These are phyloP conservation scores for Achaetomium macrosporum DNA, from an alignment of 2,329 filamentous ascomycete genomes.

Conservation along the genomic window DNA sequence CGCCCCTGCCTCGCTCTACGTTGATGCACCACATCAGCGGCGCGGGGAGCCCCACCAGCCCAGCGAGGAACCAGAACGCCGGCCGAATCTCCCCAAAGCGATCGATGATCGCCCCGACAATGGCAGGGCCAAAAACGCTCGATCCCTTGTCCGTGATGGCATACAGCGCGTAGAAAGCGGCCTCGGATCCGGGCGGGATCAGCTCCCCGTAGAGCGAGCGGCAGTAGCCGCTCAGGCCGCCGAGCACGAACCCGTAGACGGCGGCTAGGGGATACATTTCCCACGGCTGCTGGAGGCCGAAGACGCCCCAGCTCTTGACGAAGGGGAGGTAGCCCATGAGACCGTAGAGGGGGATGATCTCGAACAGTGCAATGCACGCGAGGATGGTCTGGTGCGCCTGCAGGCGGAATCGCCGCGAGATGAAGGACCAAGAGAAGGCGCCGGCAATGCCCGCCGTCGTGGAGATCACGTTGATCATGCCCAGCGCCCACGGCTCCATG, in stretches of 20 bases:
- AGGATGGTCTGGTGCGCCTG: slow-evolving; percentile 83
- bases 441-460: slow-evolving; percentile 79
- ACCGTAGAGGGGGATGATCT: slow-evolving; percentile 88
- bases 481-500: slow-evolving; percentile 83
- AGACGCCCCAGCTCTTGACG: slow-evolving; percentile 64
- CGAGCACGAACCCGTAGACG: slow-evolving; percentile 88
- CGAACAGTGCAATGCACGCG: slow-evolving; percentile 84
- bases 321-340: slow-evolving; percentile 81
- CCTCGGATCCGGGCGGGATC: slow-evolving; percentile 89
- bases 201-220: slow-evolving; percentile 88
- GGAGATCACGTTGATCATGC: slow-evolving; percentile 88
- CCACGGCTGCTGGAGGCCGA: slow-evolving; percentile 89
- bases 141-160: slow-evolving; percentile 97
- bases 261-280: slow-evolving; percentile 93
- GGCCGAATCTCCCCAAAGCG: slow-evolving; percentile 71
- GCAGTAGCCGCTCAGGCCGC: slow-evolving; percentile 88
- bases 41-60: slow-evolving; percentile 76
- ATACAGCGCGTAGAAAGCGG: slow-evolving; percentile 93
- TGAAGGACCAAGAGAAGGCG: slow-evolving; percentile 80
- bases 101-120: slow-evolving; percentile 91
- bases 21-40: slow-evolving; percentile 81
- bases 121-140: slow-evolving; percentile 86
- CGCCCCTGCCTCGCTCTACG: slow-evolving; percentile 69
- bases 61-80: slow-evolving; percentile 87
- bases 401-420: slow-evolving; percentile 65